phyloP scores from a whole-genome alignment of 2,329 filamentous ascomycete species.

The Cytospora paraplurivora region DNA sequence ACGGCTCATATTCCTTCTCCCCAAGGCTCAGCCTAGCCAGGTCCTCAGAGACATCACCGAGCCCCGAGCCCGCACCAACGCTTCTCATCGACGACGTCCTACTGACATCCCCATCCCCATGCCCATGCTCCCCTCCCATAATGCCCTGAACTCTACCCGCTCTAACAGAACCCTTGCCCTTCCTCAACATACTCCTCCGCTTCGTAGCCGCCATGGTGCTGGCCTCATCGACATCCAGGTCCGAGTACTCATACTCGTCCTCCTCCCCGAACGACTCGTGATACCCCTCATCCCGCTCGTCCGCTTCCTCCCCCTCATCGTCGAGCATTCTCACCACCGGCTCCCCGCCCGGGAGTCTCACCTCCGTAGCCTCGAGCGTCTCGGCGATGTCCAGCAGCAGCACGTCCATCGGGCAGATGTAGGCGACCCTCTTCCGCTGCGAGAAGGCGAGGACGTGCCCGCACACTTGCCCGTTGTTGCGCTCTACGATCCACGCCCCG shows the following conservation, averaged over 20 bases:
- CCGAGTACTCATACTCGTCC: background rate
- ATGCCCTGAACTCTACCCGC: background rate
- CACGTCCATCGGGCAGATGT: slow-evolving; percentile 95
- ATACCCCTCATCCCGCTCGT: slow-evolving; percentile 61
- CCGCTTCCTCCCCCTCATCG: slow-evolving; percentile 40
- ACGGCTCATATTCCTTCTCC: slow-evolving; percentile 11
- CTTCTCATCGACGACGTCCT: slow-evolving; percentile 12
- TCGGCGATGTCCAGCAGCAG: slow-evolving; percentile 82
- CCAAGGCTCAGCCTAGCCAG: slow-evolving; percentile 23
- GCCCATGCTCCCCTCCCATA: background rate
- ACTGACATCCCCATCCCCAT: background rate
- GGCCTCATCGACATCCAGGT: slow-evolving; percentile 13
- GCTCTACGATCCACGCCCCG: slow-evolving; percentile 89
- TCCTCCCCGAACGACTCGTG: slow-evolving; percentile 49
- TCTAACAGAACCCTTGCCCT: slow-evolving; percentile 27
- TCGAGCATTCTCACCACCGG: slow-evolving; percentile 41
- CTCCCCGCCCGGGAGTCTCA: slow-evolving; percentile 69
- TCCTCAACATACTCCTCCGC: slow-evolving; percentile 21
- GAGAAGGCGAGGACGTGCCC: slow-evolving; percentile 92
- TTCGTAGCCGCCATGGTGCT: slow-evolving; percentile 27
- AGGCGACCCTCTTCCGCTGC: slow-evolving; percentile 76
- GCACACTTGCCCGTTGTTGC: slow-evolving; percentile 75
- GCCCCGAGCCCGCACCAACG: background rate
- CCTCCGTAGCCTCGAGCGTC: slow-evolving; percentile 68
- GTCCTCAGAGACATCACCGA: slow-evolving; percentile 13